A percentile compares a stretch with the other conserved stretches of the same genome.
phyloP scores from a whole-genome alignment of 345 rosid genomes.

The Sisymbrium altissimum region DNA sequence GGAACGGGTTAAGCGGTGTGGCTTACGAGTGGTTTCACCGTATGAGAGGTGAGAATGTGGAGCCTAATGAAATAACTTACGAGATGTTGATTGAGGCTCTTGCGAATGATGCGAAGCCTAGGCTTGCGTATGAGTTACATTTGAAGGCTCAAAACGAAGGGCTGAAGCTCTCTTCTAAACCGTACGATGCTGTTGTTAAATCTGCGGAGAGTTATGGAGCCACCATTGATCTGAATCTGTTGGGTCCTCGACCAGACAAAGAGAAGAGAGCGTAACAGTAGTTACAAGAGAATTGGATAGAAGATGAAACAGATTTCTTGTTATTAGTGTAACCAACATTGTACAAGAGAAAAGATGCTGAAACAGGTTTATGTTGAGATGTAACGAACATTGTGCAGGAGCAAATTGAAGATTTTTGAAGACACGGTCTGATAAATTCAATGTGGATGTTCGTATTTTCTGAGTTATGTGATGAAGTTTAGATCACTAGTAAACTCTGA shows the following conservation, averaged over 20 bases:
- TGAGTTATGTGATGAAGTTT: not conserved
- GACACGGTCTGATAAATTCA: not conserved
- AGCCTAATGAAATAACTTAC: conserved; percentile 68
- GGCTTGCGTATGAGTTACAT: conserved; percentile 67
- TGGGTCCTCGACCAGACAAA: conserved; percentile 70
- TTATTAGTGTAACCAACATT: conserved; percentile 4
- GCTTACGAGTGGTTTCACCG: conserved; percentile 95
- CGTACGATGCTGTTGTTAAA: conserved; percentile 56
- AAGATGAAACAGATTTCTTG: not conserved
- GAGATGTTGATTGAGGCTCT: conserved; percentile 78
- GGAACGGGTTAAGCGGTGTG: conserved; percentile 52
- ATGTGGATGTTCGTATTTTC: not conserved
- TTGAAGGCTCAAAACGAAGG: conserved; percentile 60
- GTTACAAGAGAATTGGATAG: not conserved
- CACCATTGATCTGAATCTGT: conserved; percentile 47
- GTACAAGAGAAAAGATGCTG: not conserved
- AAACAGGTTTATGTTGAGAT: not conserved
- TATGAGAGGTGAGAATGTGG: conserved; percentile 56
- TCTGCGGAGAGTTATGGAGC: conserved; percentile 57
- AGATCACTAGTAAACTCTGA: not conserved
- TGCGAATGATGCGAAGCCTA: conserved; percentile 74
- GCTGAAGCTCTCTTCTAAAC: conserved; percentile 54
- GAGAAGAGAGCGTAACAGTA: conserved; percentile 32
- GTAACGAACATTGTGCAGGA: not conserved
- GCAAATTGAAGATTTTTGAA: not conserved